Conservation (phyloP, 306 rosid species). For the Fragaria vesca region DNA sequence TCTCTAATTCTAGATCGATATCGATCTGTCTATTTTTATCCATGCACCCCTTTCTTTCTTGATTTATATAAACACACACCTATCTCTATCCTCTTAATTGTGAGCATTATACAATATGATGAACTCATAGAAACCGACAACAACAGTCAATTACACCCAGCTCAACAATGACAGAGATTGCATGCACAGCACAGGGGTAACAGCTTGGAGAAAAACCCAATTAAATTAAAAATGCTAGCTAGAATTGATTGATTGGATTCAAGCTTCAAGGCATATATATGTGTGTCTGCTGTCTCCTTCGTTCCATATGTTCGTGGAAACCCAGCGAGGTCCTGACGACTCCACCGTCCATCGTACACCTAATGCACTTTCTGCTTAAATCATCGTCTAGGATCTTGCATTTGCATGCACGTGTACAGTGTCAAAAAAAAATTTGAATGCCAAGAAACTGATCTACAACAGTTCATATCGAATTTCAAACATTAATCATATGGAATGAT, state of each 20-base stretch:
- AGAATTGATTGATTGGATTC: constrained; percentile 3
- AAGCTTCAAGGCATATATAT: not conserved
- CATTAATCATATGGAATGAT: too few relatives aligned
- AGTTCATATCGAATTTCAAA: too few relatives aligned
- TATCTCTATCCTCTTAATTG: not conserved
- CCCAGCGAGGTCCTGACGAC: constrained; percentile 31
- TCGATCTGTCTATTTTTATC: not conserved
- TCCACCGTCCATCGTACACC: constrained; percentile 49
- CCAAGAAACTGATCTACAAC: too few relatives aligned
- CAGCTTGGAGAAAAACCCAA: not conserved
- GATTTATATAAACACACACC: not conserved
- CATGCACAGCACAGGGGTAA: not conserved
- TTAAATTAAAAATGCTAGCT: not conserved
- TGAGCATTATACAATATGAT: not conserved
- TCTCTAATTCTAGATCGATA: not conserved
- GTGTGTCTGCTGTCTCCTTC: constrained; percentile 52
- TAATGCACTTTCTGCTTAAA: not conserved
- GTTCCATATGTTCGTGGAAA: constrained; percentile 61
- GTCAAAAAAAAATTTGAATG: not conserved
- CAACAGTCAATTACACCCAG: constrained; percentile 42
- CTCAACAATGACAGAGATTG: constrained; percentile 42
- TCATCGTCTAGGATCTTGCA: not conserved
- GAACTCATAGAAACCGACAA: constrained; percentile 18
- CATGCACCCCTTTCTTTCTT: not conserved
- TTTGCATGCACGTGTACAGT: not conserved